These are phyloP conservation scores for Saccharomycopsis malanga DNA, from an alignment of 805 yeast genomes.

Conservation along the genomic window DNA sequence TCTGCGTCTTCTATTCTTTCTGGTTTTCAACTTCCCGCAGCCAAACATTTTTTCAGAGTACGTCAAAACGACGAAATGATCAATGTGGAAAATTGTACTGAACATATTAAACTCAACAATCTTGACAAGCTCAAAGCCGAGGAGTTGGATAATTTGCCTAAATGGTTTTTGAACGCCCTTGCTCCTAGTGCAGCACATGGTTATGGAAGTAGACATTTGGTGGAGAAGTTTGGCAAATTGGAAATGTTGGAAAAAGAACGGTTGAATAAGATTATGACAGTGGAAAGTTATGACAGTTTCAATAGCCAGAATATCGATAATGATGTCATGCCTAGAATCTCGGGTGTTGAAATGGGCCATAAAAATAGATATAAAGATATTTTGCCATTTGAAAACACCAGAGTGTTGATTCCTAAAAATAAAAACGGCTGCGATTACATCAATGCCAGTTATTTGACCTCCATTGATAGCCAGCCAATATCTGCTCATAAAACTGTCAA, in stretches of 20 bases:
- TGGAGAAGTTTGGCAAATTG: conserved; percentile 52
- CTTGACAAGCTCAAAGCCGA: conserved; percentile 22
- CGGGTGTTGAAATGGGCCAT: conserved; percentile 74
- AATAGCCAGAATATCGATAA: conserved; percentile 3
- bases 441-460: conserved; percentile 71
- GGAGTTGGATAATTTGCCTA: conserved; percentile 35
- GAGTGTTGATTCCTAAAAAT: conserved; percentile 52
- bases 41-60: conserved; percentile 37
- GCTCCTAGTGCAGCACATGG: neutral
- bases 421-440: conserved; percentile 51
- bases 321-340: conserved; percentile 34
- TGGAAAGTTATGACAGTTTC: conserved; percentile 1
- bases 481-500: too few relatives aligned
- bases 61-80: conserved; percentile 48
- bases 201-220: conserved; percentile 22
- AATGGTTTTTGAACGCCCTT: conserved; percentile 39
- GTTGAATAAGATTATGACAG: conserved; percentile 36
- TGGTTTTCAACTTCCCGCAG: conserved; percentile 48
- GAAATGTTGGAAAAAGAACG: conserved; percentile 68
- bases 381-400: conserved; percentile 76
- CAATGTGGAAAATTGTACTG: conserved; percentile 21
- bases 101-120: conserved; percentile 19
- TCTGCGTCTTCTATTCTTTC: conserved; percentile 29
- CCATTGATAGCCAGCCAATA: neutral
- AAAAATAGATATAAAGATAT: conserved; percentile 88